phyloP scores from a whole-genome alignment of 1,284 basidiomycete species.

The Sparassis latifolia region DNA sequence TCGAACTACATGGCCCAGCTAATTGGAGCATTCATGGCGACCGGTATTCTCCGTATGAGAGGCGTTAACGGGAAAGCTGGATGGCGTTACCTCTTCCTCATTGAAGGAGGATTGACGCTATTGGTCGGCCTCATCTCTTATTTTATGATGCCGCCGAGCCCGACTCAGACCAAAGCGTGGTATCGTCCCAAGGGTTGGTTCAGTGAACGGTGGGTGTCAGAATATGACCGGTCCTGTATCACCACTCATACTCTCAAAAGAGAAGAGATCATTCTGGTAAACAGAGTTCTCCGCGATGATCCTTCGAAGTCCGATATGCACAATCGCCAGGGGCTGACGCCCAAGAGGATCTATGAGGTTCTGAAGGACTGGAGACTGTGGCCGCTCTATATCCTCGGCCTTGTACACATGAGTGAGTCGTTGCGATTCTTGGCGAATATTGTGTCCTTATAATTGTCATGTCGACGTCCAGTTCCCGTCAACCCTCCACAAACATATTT shows the following conservation, averaged over 20 bases:
- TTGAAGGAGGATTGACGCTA: constrained; percentile 52
- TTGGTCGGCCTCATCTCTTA: constrained; percentile 55
- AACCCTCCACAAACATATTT: constrained; percentile 50
- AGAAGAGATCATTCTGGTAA: constrained; percentile 38
- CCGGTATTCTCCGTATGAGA: constrained; percentile 56
- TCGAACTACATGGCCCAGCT: constrained; percentile 48
- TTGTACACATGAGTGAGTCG: constrained; percentile 27
- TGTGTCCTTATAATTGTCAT: constrained; percentile 14
- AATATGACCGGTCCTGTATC: too few species aligned
- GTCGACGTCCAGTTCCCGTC: constrained; percentile 40
- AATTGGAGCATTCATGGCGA: constrained; percentile 55
- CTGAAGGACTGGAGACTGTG: constrained; percentile 63
- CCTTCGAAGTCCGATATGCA: constrained; percentile 73
- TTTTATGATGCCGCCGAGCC: constrained; percentile 64
- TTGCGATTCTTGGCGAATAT: not conserved
- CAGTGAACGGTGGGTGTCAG: constrained; percentile 29
- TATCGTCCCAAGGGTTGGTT: constrained; percentile 72
- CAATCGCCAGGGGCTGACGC: constrained; percentile 64
- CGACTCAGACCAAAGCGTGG: constrained; percentile 63
- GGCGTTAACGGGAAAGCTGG: constrained; percentile 50
- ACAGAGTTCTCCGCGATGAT: constrained; percentile 65
- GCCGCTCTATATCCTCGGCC: constrained; percentile 59
- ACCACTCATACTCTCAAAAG: constrained; percentile 6
- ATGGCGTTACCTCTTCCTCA: constrained; percentile 50
- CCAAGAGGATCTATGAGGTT: constrained; percentile 47